A percentile compares a stretch with the other conserved stretches of the same genome.
Conservation (phyloP, 257 asterid genomes). For the Fraxinus quadrangulata region DNA sequence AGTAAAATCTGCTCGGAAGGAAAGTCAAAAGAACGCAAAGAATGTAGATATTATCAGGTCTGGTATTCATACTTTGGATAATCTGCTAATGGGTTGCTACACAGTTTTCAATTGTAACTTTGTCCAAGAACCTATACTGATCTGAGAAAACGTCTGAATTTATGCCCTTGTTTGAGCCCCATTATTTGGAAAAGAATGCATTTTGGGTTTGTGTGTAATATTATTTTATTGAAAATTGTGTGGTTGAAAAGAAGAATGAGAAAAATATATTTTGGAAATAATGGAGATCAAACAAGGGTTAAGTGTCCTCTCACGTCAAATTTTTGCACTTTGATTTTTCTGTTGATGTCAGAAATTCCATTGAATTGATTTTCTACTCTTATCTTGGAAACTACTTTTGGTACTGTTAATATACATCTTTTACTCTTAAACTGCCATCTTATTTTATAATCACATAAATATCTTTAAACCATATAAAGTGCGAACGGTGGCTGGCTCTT, state of each 20-base stretch:
- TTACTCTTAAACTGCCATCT: not conserved
- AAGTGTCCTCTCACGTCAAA: constrained; percentile 14
- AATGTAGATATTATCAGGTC: constrained; percentile 48
- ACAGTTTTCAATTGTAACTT: constrained; percentile 1
- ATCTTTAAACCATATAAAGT: not conserved
- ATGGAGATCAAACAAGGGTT: not conserved
- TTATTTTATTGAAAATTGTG: no score
- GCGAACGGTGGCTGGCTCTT: not conserved
- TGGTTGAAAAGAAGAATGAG: no score
- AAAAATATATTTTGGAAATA: no score
- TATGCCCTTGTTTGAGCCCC: no score
- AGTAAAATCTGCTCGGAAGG: constrained; percentile 32
- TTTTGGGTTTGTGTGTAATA: no score
- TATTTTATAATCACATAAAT: not conserved
- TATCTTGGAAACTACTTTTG: constrained; percentile 16
- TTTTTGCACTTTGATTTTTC: not conserved
- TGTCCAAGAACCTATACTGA: constrained; percentile 10
- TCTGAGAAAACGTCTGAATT: not conserved
- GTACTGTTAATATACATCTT: not conserved
- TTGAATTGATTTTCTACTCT: not conserved
- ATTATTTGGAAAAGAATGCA: no score
- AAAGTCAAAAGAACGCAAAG: constrained; percentile 31
- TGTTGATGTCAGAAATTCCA: constrained; percentile 7
- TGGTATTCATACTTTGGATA: constrained; percentile 23
- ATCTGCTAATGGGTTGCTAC: constrained; percentile 20